Evolutionary conservation across 1,284 basidiomycete species (phyloP).

Genomic region (Sanghuangporus baumii): DNA sequence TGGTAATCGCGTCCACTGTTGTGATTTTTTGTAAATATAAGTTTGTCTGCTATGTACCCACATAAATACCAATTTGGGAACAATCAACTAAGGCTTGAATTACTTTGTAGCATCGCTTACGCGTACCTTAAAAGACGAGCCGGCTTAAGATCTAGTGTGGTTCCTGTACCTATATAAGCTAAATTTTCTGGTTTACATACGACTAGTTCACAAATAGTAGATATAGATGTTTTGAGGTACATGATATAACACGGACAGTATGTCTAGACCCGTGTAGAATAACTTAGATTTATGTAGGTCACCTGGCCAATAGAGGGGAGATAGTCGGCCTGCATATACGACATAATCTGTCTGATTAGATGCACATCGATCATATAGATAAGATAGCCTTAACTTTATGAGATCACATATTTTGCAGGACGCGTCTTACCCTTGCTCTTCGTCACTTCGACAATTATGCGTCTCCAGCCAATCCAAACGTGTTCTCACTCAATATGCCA

Average conservation of each 20-base stretch:
- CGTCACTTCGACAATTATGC: not conserved
- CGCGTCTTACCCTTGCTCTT: not conserved
- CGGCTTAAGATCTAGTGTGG: not conserved
- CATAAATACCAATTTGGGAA: no score
- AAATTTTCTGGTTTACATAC: not conserved
- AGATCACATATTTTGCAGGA: no score
- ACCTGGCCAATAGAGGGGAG: not conserved
- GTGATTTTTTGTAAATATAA: not conserved
- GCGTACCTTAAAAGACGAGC: no score
- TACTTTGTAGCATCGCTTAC: no score
- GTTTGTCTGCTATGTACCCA: no score
- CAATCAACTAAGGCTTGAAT: no score
- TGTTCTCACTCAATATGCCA: not conserved
- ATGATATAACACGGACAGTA: not conserved
- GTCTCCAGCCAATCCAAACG: not conserved
- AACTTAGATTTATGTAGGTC: not conserved
- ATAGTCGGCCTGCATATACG: not conserved
- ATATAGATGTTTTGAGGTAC: not conserved
- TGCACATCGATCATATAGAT: not conserved
- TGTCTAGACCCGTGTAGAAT: not conserved
- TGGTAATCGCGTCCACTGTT: slow-evolving; percentile 1
- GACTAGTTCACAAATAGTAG: not conserved
- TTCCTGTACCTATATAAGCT: not conserved
- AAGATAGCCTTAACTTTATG: not conserved
- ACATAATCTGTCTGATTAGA: not conserved